These are phyloP conservation scores for Cyclotella choctawhatcheeana DNA, from an alignment of 108 stramenopile species.

Conservation along the genomic window DNA sequence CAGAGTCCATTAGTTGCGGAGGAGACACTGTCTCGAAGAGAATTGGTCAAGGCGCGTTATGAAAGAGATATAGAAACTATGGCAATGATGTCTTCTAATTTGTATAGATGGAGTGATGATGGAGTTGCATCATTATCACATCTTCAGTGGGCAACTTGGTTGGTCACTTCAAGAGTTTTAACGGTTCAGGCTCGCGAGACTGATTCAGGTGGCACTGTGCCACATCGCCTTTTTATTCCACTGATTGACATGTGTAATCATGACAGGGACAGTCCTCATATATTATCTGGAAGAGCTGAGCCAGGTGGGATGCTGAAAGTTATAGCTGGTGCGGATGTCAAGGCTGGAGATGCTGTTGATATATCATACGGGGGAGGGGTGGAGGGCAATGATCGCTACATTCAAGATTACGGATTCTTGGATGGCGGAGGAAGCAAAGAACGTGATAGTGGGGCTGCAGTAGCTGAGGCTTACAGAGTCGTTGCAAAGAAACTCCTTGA, in stretches of 20 bases:
- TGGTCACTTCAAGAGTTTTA: conserved; percentile 71
- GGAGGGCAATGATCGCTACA: conserved; percentile 76
- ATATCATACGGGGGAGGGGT: conserved; percentile 78
- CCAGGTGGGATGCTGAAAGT: conserved; percentile 74
- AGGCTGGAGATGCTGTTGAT: conserved; percentile 71
- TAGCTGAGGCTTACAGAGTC: conserved; percentile 49
- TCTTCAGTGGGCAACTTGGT: conserved; percentile 73
- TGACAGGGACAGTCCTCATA: conserved; percentile 68
- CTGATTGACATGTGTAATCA: conserved; percentile 89
- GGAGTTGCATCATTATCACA: conserved; percentile 54
- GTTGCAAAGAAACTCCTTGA: conserved; percentile 51
- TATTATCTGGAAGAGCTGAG: conserved; percentile 73
- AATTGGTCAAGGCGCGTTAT: conserved; percentile 49
- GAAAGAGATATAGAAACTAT: conserved; percentile 59
- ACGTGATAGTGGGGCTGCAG: conserved; percentile 22
- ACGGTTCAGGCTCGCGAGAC: conserved; percentile 59
- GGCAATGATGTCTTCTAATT: conserved; percentile 50
- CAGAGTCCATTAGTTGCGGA: conserved; percentile 63
- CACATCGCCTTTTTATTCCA: conserved; percentile 74
- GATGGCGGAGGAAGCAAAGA: conserved; percentile 50
- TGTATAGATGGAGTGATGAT: conserved; percentile 60
- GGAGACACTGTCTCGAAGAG: conserved; percentile 61
- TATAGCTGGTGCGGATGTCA: conserved; percentile 71
- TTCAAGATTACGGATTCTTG: conserved; percentile 76
- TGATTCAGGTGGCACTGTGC: conserved; percentile 35